Evolutionary conservation across 2,329 filamentous ascomycete genomes (phyloP).

Genomic region (Sporothrix protearum): DNA sequence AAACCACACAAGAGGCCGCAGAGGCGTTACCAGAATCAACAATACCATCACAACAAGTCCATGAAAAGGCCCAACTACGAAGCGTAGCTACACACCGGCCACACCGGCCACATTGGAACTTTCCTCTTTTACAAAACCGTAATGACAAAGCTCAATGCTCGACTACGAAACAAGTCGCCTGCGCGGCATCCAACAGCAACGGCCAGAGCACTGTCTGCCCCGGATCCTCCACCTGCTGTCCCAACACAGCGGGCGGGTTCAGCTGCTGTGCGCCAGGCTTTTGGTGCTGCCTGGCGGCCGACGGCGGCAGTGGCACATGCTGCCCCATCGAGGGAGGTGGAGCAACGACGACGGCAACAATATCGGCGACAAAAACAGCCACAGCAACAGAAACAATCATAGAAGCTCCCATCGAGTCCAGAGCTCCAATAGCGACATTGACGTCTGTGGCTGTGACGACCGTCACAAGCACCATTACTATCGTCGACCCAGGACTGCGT

Average conservation of each 20-base stretch:
- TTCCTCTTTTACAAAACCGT: neutral
- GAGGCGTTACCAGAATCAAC: neutral
- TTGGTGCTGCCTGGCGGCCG: constrained; percentile 12
- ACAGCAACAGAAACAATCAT: neutral
- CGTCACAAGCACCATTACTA: constrained; percentile 30
- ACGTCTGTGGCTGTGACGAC: constrained; percentile 29
- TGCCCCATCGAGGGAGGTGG: neutral
- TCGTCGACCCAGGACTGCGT: constrained; percentile 30
- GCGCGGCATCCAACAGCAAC: constrained; percentile 19
- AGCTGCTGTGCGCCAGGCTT: constrained; percentile 19
- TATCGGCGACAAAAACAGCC: constrained; percentile 11
- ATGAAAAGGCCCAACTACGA: neutral
- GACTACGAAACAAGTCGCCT: constrained; percentile 1
- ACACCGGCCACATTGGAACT: neutral
- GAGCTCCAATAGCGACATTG: neutral
- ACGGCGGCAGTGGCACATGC: constrained; percentile 11
- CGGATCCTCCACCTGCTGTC: constrained; percentile 25
- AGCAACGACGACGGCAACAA: neutral
- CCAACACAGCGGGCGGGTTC: constrained; percentile 22
- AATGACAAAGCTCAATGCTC: constrained; percentile 12
- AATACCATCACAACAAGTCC: neutral
- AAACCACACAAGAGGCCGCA: neutral
- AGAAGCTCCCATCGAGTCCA: neutral
- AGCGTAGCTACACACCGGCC: no score
- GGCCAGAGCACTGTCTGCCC: constrained; percentile 20